Percentiles rank a stretch among this genome's conserved stretches.
These are phyloP conservation scores for Chalciporus pseudorubinellus DNA, from an alignment of 768 basidiomycete genomes.

Conservation along the genomic window DNA sequence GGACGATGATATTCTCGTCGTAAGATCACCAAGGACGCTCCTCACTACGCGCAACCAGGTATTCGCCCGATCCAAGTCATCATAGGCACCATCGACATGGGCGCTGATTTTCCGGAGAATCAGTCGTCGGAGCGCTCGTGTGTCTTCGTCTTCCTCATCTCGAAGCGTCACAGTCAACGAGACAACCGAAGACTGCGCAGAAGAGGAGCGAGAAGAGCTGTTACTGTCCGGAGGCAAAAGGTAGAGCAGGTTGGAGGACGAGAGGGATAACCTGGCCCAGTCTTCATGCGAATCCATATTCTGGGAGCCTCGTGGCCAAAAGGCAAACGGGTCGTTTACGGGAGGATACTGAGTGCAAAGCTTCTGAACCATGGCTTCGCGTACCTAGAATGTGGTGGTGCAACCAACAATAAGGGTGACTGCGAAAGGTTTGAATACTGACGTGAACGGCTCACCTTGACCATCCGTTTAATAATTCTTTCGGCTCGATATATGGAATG, in stretches of 20 bases:
- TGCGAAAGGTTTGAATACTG: neutral
- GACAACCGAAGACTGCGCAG: slow-evolving; percentile 36
- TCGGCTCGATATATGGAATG: slow-evolving; percentile 59
- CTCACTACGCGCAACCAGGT: slow-evolving; percentile 65
- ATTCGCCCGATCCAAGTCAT: slow-evolving; percentile 59
- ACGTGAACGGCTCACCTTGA: slow-evolving; percentile 43
- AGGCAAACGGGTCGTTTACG: slow-evolving; percentile 19
- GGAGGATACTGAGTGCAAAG: slow-evolving; percentile 35
- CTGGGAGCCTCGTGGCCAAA: slow-evolving; percentile 12
- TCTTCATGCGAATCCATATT: neutral
- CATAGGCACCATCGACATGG: slow-evolving; percentile 51
- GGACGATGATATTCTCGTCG: slow-evolving; percentile 19
- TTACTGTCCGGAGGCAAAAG: slow-evolving; percentile 18
- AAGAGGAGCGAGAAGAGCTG: slow-evolving; percentile 23
- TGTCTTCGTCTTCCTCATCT: slow-evolving; percentile 63
- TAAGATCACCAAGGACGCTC: slow-evolving; percentile 58
- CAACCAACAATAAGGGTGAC: neutral
- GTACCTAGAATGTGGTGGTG: slow-evolving; percentile 41
- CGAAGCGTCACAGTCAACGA: slow-evolving; percentile 51
- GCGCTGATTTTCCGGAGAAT: slow-evolving; percentile 64
- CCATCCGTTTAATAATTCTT: slow-evolving; percentile 50
- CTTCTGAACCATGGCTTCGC: slow-evolving; percentile 44
- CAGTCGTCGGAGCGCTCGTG: slow-evolving; percentile 58
- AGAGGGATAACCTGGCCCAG: neutral
- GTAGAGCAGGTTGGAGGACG: slow-evolving; percentile 17